Evolutionary conservation across 306 rosid genomes (phyloP), one percentile per base, ranked within the genome.

Genomic region (Astragalus membranaceus): DNA sequence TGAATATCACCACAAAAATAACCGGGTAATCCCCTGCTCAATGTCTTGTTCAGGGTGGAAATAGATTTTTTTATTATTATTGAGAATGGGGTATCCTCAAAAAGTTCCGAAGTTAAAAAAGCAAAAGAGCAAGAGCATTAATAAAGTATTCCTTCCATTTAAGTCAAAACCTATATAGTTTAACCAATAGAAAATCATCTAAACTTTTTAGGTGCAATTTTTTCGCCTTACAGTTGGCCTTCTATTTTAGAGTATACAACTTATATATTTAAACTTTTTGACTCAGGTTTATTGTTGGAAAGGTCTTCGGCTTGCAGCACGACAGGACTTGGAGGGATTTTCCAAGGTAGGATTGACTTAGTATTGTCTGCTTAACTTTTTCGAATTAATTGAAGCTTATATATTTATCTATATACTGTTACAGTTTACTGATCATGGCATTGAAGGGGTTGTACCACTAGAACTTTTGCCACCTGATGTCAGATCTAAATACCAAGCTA

Each of bases 261-360:
- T 52, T 49, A 53, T 39, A 42, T 51, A 12, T 43, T n/a, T 50
- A 33, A 36, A 29, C 29, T 59, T 79, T 58, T 59, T 69, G 63
- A 63, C 82, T 77, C 89, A 93, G 98, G 98, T 94, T 74, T 94
- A 87, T 64, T 94, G 97, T 88, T 94, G 98, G 98, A 94, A 94
- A 83, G 92, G 98, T 61, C 90, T 94, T 55, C 87, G 97, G 54
- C 85, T 94, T 77, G 84, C 98, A 10, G 98, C 98, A 67, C 86
- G 98, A 53, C 98, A 94, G 65, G 98, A 94, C 83, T 88, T 94
- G 78, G 98, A 94, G 43, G 98, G 98, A 54, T 94, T 94, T 81
- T 94, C 98, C 13, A 83, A 85, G 82, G 98, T 90, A 82, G 52
- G 81, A 26, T 67, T 72, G 23, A 20, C 55, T 46, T 64, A 62